Base-by-base conservation (phyloP, 2,329 filamentous ascomycete genomes). In the Trichoderma lentiforme region DNA sequence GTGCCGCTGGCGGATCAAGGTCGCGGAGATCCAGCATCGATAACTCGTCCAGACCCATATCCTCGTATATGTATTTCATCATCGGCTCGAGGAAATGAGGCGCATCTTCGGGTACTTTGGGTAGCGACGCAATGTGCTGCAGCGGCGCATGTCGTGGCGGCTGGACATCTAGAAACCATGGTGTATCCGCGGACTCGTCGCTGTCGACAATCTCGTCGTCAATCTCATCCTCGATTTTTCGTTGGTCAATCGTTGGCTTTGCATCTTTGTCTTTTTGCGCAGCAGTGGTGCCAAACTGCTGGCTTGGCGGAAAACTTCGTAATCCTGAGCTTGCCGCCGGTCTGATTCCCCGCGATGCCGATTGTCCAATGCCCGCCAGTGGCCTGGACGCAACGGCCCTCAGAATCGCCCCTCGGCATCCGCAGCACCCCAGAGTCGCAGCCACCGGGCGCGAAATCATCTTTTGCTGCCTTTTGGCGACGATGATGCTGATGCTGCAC, bases 111-210 rank as follows among this genome's bases (percentile, higher is more conserved):
- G 95, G 95, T 1, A 86, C 78, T n/a, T 83, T 83, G 21, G 87
- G 88, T 8, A 89, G 82, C 3, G 82, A 79, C 21, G 83, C 83
- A 53, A 82, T 82, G 73, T 84, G 83, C n/a, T 86, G 81, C 28
- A 83, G 82, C 5, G 85, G 82, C 0, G 86, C 82, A 73, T 89
- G 86, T 39, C 83, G 81, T 1, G 88, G 87, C 1, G 87, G 83
- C 56, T 93, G 88, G 75, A 93, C 90, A 78, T 96, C 90, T 32
- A 97, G 89, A 81, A 98, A 98, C 96, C 96, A 98, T 6, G 93
- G 93, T 8, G 90, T 81, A 14, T 79, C 70, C 4, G 81, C 77
- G 8, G 89, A 76, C 11, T 78, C 58, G 2, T 81, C 77, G 6
- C 80, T 75, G 6, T 79, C 69, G 2, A 60, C 12, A 26, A 30